Evolutionary conservation across 2,329 filamentous ascomycete species (phyloP).

Genomic region (Eutypa lata): DNA sequence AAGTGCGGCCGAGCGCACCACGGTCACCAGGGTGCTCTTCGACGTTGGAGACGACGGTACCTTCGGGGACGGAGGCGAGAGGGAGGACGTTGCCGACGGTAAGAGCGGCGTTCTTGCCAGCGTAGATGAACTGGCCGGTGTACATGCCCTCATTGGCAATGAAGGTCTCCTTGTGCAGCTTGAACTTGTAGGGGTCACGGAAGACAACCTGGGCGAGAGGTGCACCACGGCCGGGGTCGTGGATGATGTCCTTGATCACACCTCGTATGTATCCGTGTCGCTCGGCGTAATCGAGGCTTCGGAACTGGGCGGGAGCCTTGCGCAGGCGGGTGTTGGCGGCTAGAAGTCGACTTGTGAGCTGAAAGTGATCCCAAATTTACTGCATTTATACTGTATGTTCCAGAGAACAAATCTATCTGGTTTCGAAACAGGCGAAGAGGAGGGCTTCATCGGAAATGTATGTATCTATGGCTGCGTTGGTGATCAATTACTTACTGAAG

Average conservation of each 20-base stretch:
- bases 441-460: no score
- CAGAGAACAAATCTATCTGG: background rate
- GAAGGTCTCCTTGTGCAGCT: conserved; percentile 97
- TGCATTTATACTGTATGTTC: background rate
- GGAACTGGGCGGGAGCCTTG: conserved; percentile 94
- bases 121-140: conserved; percentile 99
- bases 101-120: conserved; percentile 96
- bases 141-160: conserved; percentile 99
- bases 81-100: conserved; percentile 98
- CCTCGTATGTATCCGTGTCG: conserved; percentile 97
- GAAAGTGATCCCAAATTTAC: conserved; percentile 2
- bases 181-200: conserved; percentile 98
- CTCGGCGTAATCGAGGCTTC: conserved; percentile 94
- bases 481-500: conserved; percentile 29
- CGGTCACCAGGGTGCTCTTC: conserved; percentile 99
- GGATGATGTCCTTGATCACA: conserved; percentile 98
- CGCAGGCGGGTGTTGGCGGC: conserved; percentile 85
- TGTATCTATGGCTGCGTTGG: background rate
- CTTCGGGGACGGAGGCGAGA: conserved; percentile 90
- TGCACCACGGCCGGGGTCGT: conserved; percentile 97
- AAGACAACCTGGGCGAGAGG: conserved; percentile 95
- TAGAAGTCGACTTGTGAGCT: conserved; percentile 30
- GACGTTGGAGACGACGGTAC: conserved; percentile 98
- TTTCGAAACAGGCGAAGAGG: conserved; percentile 1
- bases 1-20: conserved; percentile 92